Evolutionary conservation across 306 rosid species (phyloP).

Genomic region (Acacia melanoxylon): DNA sequence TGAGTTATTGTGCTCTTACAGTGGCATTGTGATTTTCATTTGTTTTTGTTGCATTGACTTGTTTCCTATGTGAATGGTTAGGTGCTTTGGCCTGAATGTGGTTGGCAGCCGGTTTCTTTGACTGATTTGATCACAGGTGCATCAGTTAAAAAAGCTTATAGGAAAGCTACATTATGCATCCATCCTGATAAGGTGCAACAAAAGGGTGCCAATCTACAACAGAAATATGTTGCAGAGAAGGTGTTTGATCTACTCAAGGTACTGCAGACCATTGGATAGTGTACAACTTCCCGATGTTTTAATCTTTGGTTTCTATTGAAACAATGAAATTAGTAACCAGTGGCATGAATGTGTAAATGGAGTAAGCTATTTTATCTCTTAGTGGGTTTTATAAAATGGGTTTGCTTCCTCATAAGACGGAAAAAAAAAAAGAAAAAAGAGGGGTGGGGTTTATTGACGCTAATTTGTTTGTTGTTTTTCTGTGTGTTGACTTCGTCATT

Average conservation of each 20-base stretch:
- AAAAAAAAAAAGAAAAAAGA: not conserved
- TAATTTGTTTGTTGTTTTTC: not conserved
- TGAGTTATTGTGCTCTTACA: not conserved
- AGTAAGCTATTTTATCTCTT: conserved; percentile 1
- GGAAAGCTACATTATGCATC: conserved; percentile 94
- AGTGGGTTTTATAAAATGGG: not conserved
- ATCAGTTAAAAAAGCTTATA: conserved; percentile 77
- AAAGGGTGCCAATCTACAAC: conserved; percentile 96
- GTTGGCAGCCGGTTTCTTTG: conserved; percentile 95
- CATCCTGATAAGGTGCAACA: conserved; percentile 99
- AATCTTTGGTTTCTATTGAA: conserved; percentile 13
- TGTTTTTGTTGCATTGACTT: conserved; percentile 26
- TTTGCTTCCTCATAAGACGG: conserved; percentile 4
- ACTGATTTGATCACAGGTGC: conserved; percentile 79
- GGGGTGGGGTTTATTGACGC: not conserved
- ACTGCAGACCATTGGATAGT: conserved; percentile 25
- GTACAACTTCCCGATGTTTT: not conserved
- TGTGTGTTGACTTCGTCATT: not conserved
- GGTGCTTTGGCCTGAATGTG: conserved; percentile 98
- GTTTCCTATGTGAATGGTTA: conserved; percentile 44
- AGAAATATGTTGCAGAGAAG: conserved; percentile 92
- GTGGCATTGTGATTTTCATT: not conserved
- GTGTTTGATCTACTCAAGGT: conserved; percentile 97
- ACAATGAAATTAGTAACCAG: not conserved
- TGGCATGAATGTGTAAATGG: conserved; percentile 6